Evolutionary conservation across 805 yeast species (phyloP).

Genomic region (Metschnikowia noctiluminum): DNA sequence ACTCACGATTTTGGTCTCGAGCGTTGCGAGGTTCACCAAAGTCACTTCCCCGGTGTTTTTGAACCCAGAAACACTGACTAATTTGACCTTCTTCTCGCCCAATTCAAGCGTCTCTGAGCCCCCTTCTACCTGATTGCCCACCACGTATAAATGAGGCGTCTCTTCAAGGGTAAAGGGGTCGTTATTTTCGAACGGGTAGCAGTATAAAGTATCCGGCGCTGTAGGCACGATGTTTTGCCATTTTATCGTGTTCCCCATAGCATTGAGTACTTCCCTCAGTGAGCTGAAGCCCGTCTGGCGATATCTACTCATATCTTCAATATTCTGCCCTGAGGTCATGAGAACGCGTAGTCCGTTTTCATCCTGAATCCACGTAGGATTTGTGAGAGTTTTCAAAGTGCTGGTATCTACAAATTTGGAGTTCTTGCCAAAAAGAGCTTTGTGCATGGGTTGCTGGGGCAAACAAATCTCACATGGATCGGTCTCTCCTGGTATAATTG

Average conservation of each 20-base stretch:
- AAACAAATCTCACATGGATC: constrained; percentile 84
- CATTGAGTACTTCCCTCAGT: constrained; percentile 11
- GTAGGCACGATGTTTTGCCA: constrained; percentile 94
- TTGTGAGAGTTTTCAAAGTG: constrained; percentile 31
- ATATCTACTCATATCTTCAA: constrained; percentile 74
- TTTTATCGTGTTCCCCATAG: constrained; percentile 60
- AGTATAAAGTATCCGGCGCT: constrained; percentile 92
- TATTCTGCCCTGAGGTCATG: constrained; percentile 83
- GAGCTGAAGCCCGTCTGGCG: constrained; percentile 32
- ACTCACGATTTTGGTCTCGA: constrained; percentile 52
- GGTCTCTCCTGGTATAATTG: constrained; percentile 76
- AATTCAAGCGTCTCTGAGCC: constrained; percentile 43
- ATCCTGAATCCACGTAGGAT: constrained; percentile 71
- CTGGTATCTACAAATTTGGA: constrained; percentile 36
- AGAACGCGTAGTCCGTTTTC: constrained; percentile 52
- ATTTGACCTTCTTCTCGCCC: constrained; percentile 35
- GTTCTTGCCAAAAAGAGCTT: constrained; percentile 57
- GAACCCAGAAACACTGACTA: constrained; percentile 73
- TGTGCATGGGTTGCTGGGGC: constrained; percentile 91
- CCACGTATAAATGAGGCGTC: constrained; percentile 82
- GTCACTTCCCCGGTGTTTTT: constrained; percentile 61
- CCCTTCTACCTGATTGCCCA: constrained; percentile 75
- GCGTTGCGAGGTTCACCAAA: constrained; percentile 53
- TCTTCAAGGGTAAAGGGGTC: constrained; percentile 84
- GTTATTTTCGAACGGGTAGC: constrained; percentile 70